phyloP scores from a whole-genome alignment of 169 alveolate species.

The Blepharisma undulans region DNA sequence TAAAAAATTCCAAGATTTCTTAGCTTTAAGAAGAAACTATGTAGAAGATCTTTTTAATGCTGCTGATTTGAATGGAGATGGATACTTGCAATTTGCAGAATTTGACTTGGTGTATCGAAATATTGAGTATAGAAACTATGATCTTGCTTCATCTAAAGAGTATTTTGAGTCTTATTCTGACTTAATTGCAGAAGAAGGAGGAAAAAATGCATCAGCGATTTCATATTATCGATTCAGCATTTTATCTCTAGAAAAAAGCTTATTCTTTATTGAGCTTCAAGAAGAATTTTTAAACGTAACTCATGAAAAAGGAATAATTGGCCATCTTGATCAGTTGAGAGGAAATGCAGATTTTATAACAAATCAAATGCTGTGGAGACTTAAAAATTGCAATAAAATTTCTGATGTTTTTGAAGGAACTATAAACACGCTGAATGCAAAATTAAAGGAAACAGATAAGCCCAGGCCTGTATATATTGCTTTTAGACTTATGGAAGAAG shows the following conservation, averaged over 20 bases:
- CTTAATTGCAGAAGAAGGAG: not conserved
- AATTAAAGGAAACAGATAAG: not conserved
- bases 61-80: slow-evolving; percentile 21
- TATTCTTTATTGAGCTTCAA: not conserved
- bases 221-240: not conserved
- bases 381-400: not conserved
- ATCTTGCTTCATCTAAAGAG: not conserved
- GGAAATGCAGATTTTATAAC: not conserved
- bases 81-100: slow-evolving; percentile 12
- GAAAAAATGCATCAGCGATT: not conserved
- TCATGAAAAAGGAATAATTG: not conserved
- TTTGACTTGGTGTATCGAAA: not conserved
- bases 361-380: slow-evolving; percentile 20
- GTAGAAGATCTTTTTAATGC: slow-evolving; percentile 21
- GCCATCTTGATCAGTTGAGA: not conserved
- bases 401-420: not conserved
- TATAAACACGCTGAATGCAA: not conserved
- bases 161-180: slow-evolving; percentile 19
- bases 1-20: not conserved
- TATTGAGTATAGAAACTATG: not conserved
- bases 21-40: not conserved
- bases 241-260: not conserved
- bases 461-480: slow-evolving; percentile 11
- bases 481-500: slow-evolving; percentile 12
- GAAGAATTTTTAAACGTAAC: not conserved